A percentile compares a stretch with the other conserved stretches of the same genome.
Evolutionary conservation across 768 basidiomycete species (phyloP).

Genomic region (Plicaturopsis crispa): DNA sequence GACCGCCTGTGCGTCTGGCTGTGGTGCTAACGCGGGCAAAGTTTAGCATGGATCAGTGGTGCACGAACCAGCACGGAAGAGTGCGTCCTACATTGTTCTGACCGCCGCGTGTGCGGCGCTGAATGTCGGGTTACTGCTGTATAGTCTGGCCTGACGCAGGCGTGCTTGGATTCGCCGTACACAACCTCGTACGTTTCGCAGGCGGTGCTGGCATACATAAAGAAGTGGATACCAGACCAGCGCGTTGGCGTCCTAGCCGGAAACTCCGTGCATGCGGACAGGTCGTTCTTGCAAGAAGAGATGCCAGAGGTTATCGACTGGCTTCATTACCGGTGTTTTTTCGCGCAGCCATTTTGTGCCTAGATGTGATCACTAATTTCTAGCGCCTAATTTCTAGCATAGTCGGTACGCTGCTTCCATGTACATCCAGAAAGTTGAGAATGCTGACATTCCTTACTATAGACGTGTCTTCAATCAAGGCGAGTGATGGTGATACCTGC

Average conservation of each 20-base stretch:
- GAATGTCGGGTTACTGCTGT: constrained; percentile 4
- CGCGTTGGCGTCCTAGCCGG: constrained; percentile 72
- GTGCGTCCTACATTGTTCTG: constrained; percentile 28
- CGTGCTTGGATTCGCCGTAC: constrained; percentile 68
- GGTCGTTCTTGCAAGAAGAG: constrained; percentile 58
- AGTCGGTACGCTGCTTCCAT: constrained; percentile 44
- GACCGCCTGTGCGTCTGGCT: constrained; percentile 4
- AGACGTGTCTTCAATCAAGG: constrained; percentile 87
- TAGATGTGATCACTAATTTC: not conserved
- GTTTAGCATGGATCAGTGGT: constrained; percentile 84
- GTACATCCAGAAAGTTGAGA: not conserved
- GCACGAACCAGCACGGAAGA: constrained; percentile 69
- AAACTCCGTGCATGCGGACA: constrained; percentile 81
- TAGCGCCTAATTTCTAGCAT: constrained; percentile 47
- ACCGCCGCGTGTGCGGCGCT: not conserved
- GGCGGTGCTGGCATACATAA: constrained; percentile 68
- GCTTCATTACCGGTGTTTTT: constrained; percentile 68
- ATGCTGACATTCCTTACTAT: constrained; percentile 3
- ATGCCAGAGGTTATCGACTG: constrained; percentile 80
- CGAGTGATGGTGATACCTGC: constrained; percentile 12
- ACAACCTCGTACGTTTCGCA: constrained; percentile 16
- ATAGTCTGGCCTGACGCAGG: constrained; percentile 76
- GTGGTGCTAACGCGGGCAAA: not conserved
- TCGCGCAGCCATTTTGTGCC: not conserved
- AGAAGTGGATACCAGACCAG: constrained; percentile 72